Conservation (phyloP, 2,329 filamentous ascomycete genomes). For the Monilinia polystroma region DNA sequence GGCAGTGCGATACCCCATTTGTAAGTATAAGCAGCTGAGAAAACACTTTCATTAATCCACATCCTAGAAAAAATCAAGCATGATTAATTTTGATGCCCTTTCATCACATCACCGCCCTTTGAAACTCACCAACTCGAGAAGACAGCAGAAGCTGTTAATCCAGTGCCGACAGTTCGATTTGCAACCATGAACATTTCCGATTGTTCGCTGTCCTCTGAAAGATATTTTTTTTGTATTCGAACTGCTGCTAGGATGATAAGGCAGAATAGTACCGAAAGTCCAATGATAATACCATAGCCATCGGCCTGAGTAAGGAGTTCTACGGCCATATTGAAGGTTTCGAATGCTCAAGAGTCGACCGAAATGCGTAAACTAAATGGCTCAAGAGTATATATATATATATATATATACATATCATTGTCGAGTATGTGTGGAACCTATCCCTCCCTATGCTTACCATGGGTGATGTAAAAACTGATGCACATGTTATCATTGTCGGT, state of each 20-base stretch:
- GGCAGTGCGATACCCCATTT: slow-evolving; percentile 63
- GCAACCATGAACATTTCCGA: slow-evolving; percentile 44
- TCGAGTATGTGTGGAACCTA: background rate
- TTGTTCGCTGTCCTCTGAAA: slow-evolving; percentile 45
- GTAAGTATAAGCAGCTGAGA: slow-evolving; percentile 53
- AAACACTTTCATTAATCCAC: slow-evolving; percentile 48
- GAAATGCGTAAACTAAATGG: background rate
- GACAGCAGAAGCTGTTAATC: slow-evolving; percentile 28
- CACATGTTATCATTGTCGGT: slow-evolving; percentile 3
- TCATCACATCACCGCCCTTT: too few species aligned
- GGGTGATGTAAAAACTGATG: slow-evolving; percentile 1
- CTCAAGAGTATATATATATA: slow-evolving; percentile 5
- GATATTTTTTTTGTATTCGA: slow-evolving; percentile 46
- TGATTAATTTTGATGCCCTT: background rate
- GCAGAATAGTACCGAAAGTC: slow-evolving; percentile 49
- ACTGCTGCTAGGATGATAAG: slow-evolving; percentile 48
- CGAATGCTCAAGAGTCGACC: background rate
- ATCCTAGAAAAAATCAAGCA: slow-evolving; percentile 27
- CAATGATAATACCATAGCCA: slow-evolving; percentile 50
- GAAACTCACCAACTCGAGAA: slow-evolving; percentile 24
- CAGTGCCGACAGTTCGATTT: slow-evolving; percentile 30
- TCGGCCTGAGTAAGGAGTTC: slow-evolving; percentile 7
- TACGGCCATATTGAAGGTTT: background rate
- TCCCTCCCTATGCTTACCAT: background rate
- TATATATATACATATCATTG: background rate